These are phyloP conservation scores for Xanthoconium stramineum DNA, from an alignment of 768 basidiomycete species.

Conservation along the genomic window DNA sequence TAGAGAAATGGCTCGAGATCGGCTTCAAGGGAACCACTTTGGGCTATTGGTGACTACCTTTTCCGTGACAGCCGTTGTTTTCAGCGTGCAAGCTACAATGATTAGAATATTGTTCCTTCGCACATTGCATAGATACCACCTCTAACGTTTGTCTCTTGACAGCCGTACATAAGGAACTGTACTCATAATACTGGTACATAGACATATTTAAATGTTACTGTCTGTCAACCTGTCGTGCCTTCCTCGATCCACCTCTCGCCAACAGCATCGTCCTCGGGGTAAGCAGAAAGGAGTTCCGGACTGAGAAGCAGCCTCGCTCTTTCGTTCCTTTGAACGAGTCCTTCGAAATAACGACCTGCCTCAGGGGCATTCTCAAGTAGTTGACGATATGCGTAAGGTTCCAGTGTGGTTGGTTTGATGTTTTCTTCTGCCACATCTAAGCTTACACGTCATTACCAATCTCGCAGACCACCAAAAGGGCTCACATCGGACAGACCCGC, in stretches of 20 bases:
- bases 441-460: slow-evolving; percentile 1
- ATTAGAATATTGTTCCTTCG: background rate
- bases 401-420: slow-evolving; percentile 22
- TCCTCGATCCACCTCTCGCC: slow-evolving; percentile 35
- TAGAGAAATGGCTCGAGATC: slow-evolving; percentile 58
- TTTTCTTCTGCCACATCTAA: slow-evolving; percentile 39
- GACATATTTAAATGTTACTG: background rate
- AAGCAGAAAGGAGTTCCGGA: slow-evolving; percentile 39
- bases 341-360: slow-evolving; percentile 39
- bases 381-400: slow-evolving; percentile 15
- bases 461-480: background rate
- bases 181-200: slow-evolving; percentile 4
- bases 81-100: background rate
- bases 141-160: background rate
- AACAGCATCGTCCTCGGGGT: slow-evolving; percentile 46
- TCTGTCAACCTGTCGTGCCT: slow-evolving; percentile 10
- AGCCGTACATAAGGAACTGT: background rate
- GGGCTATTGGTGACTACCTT: slow-evolving; percentile 63
- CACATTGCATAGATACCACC: background rate
- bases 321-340: slow-evolving; percentile 22
- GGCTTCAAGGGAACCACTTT: slow-evolving; percentile 52
- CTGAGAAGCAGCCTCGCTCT: slow-evolving; percentile 40
- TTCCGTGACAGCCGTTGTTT: background rate
- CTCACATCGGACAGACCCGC: slow-evolving; percentile 39
- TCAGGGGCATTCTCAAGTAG: slow-evolving; percentile 26